Base-by-base conservation (phyloP, 768 basidiomycete species). In the Pluteus cervinus region DNA sequence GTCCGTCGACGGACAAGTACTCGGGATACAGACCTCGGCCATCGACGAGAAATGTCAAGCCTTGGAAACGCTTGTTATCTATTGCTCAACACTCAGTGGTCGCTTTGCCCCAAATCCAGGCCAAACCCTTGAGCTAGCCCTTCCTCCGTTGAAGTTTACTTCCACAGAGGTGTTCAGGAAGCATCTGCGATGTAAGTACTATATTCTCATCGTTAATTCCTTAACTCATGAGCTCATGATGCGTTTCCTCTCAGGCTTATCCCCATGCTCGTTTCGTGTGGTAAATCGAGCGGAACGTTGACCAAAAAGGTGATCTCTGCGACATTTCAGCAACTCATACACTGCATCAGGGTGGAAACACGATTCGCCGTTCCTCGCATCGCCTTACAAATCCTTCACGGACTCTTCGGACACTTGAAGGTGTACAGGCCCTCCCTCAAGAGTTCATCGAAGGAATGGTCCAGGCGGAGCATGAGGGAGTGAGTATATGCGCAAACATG, bases 41-140 rank as follows among this genome's bases (percentile, higher is more conserved):
- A 76, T 91, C 48, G 86, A 89, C 51, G 86, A 91, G 47, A 89
- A 89, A 50, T 86, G 85, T 39, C 82, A 86, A 50, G 86, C 88
- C 2, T 86, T 88, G 46, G 85, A 88, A 50, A 87, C 84, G 11
- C 68, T 90, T 6, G 76, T 88, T 8, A 81, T 88, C 15, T 83
- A 88, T 51, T 79, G 76, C 43, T 80, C 77, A 24, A 77, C 80
- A 4, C 69, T 90, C 0, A 74, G 75, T 0, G 60, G 69, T 1
- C 64, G 69, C 2, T 88, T 87, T 46, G 78, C 75, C 1, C 85
- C 85, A 0, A 89, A 85, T 48, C 61, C 88, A 2, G 53, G 74
- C 15, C 83, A 82, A 48, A 72, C 70, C 7, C 65, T 91, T 2
- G 81, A 85, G 49, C 71, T 88, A 2, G 72, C 81, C 2, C 59